These are phyloP conservation scores for Ettlia oleoabundans DNA, from an alignment of 139 green algal species.

Conservation along the genomic window DNA sequence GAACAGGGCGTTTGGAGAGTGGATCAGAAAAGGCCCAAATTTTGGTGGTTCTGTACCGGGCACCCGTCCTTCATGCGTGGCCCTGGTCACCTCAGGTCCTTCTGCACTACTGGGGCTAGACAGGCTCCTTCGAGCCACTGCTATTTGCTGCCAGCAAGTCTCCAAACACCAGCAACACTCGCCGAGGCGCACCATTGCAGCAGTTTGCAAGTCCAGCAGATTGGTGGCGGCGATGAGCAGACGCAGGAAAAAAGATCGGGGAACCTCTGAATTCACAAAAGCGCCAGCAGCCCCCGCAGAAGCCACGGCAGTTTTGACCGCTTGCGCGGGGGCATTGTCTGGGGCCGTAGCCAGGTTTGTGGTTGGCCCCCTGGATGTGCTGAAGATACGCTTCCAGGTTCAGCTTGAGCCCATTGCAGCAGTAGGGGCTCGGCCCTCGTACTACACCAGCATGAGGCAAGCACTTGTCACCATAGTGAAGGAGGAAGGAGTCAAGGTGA, in stretches of 20 bases:
- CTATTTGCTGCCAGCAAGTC: too few relatives aligned
- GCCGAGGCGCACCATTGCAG: too few relatives aligned
- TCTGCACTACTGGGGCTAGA: too few relatives aligned
- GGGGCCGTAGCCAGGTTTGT: constrained; percentile 82
- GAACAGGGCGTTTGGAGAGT: too few relatives aligned
- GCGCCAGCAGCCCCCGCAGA: too few relatives aligned
- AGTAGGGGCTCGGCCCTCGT: constrained; percentile 44
- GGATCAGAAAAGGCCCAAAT: too few relatives aligned
- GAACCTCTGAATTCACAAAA: too few relatives aligned
- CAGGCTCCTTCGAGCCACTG: too few relatives aligned
- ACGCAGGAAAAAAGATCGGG: not conserved
- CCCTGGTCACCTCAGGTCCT: too few relatives aligned
- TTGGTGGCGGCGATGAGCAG: not conserved
- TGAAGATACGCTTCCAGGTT: constrained; percentile 98
- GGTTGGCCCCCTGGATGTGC: constrained; percentile 92
- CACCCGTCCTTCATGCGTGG: too few relatives aligned
- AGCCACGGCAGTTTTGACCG: constrained; percentile 19
- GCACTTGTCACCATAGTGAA: constrained; percentile 82
- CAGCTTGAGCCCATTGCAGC: constrained; percentile 48
- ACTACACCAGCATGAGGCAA: constrained; percentile 91
- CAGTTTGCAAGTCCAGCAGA: not conserved
- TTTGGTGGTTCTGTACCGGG: too few relatives aligned
- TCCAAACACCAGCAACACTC: too few relatives aligned
- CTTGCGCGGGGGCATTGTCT: constrained; percentile 79
- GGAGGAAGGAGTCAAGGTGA: constrained; percentile 90